Percentiles rank a stretch among this genome's conserved stretches.
These are phyloP conservation scores for Lyophyllum decastes DNA, from an alignment of 768 basidiomycete genomes.

Conservation along the genomic window DNA sequence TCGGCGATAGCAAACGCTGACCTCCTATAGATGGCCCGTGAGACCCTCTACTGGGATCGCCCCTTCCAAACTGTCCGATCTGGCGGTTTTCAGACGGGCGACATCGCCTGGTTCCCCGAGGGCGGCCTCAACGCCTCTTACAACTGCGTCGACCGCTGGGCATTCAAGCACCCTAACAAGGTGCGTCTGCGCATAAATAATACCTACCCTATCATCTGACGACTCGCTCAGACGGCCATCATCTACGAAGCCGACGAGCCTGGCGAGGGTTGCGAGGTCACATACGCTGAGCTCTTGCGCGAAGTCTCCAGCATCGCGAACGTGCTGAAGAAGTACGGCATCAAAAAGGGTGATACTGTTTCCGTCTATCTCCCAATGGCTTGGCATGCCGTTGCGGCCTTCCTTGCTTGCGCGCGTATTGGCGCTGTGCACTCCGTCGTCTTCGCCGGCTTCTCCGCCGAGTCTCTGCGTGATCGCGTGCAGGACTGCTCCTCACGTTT, in stretches of 20 bases:
- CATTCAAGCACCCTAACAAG: slow-evolving; percentile 84
- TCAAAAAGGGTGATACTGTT: slow-evolving; percentile 95
- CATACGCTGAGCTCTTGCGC: slow-evolving; percentile 83
- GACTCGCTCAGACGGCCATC: slow-evolving; percentile 71
- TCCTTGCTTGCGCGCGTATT: slow-evolving; percentile 97
- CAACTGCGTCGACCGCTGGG: slow-evolving; percentile 98
- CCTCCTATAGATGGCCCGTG: slow-evolving; percentile 57
- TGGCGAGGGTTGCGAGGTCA: slow-evolving; percentile 70
- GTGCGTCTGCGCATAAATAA: slow-evolving; percentile 35
- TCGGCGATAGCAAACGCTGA: background rate
- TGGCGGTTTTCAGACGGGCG: slow-evolving; percentile 82
- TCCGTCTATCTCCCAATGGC: slow-evolving; percentile 94
- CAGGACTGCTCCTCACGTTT: slow-evolving; percentile 88
- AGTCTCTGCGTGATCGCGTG: slow-evolving; percentile 90
- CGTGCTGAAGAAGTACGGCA: slow-evolving; percentile 83
- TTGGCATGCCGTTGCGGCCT: slow-evolving; percentile 94
- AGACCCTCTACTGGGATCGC: slow-evolving; percentile 83
- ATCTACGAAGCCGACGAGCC: slow-evolving; percentile 99
- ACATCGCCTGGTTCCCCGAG: slow-evolving; percentile 96
- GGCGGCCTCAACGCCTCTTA: slow-evolving; percentile 91
- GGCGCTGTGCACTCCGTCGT: slow-evolving; percentile 97
- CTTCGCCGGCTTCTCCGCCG: slow-evolving; percentile 96
- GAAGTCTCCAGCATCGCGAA: slow-evolving; percentile 92
- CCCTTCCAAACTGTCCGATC: slow-evolving; percentile 86
- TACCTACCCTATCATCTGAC: background rate